Conservation (phyloP, 768 basidiomycete species). For the Pleurotus eryngii region DNA sequence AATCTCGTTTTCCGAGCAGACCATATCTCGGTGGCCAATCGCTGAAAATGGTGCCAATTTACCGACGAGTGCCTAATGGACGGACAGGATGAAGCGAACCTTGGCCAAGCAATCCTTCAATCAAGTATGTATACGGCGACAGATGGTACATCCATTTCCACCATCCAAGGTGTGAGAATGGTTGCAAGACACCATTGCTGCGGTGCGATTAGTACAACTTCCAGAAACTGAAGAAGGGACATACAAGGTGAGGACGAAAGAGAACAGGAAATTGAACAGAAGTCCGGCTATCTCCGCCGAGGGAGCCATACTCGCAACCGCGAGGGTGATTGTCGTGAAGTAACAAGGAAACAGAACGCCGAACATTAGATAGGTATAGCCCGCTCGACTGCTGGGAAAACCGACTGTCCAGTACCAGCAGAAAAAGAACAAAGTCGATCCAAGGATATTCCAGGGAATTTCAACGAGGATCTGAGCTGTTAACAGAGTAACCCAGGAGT, state of each 20-base stretch:
- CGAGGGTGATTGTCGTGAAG: slow-evolving; percentile 41
- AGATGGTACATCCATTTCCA: slow-evolving; percentile 53
- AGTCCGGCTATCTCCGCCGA: slow-evolving; percentile 42
- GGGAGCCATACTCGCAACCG: slow-evolving; percentile 45
- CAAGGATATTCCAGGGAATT: slow-evolving; percentile 59
- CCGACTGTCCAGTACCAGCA: slow-evolving; percentile 75
- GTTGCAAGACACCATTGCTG: slow-evolving; percentile 49
- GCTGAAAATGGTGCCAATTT: slow-evolving; percentile 19
- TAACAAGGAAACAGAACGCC: slow-evolving; percentile 55
- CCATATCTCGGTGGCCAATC: slow-evolving; percentile 37
- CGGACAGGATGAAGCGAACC: slow-evolving; percentile 22
- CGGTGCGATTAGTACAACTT: no score
- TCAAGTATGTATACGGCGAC: slow-evolving; percentile 42
- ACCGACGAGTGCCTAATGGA: slow-evolving; percentile 20
- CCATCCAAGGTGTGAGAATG: slow-evolving; percentile 39
- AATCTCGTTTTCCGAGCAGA: slow-evolving; percentile 52
- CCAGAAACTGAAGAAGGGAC: slow-evolving; percentile 9
- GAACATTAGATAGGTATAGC: slow-evolving; percentile 54
- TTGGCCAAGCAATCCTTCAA: slow-evolving; percentile 27
- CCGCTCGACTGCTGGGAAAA: slow-evolving; percentile 48
- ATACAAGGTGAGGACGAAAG: slow-evolving; percentile 44
- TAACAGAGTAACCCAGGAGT: slow-evolving; percentile 55
- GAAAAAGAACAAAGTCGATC: slow-evolving; percentile 56
- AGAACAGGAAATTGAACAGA: slow-evolving; percentile 40
- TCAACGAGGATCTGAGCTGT: slow-evolving; percentile 55